Percentiles rank a stretch among this genome's conserved stretches.
These are phyloP conservation scores for Schizonepeta tenuifolia DNA, from an alignment of 257 asterid species.

Conservation along the genomic window DNA sequence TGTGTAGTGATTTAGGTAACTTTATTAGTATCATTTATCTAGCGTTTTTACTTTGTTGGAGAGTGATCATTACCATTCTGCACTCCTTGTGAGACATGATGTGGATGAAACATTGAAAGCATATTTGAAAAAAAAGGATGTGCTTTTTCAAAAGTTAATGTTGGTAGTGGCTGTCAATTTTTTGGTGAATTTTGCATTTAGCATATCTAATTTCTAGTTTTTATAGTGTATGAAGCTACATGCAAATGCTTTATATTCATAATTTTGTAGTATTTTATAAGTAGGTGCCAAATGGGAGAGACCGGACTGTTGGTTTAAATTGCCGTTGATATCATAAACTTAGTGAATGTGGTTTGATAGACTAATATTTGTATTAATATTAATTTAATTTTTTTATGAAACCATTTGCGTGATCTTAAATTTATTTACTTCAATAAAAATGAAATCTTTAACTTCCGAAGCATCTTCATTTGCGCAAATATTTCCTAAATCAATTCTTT, in stretches of 20 bases:
- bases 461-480: too few species aligned
- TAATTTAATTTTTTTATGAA: too few species aligned
- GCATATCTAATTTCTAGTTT: not conserved
- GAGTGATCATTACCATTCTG: conserved; percentile 25
- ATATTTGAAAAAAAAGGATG: conserved; percentile 7
- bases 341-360: too few species aligned
- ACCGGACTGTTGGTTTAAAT: too few species aligned
- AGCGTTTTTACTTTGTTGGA: conserved; percentile 17
- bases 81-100: conserved; percentile 35
- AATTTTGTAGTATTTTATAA: too few species aligned
- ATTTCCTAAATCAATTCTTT: too few species aligned
- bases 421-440: too few species aligned
- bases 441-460: too few species aligned
- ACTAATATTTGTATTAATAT: too few species aligned
- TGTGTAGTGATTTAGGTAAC: conserved; percentile 12
- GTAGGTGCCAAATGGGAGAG: too few species aligned
- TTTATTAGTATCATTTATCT: conserved; percentile 9
- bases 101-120: conserved; percentile 27
- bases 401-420: too few species aligned
- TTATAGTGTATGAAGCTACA: not conserved
- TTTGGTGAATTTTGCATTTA: not conserved
- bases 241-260: not conserved
- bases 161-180: conserved; percentile 14
- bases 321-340: too few species aligned
- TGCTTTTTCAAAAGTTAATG: conserved; percentile 32